phyloP scores from a whole-genome alignment of 257 asterid genomes.

The Capsicum chinense region DNA sequence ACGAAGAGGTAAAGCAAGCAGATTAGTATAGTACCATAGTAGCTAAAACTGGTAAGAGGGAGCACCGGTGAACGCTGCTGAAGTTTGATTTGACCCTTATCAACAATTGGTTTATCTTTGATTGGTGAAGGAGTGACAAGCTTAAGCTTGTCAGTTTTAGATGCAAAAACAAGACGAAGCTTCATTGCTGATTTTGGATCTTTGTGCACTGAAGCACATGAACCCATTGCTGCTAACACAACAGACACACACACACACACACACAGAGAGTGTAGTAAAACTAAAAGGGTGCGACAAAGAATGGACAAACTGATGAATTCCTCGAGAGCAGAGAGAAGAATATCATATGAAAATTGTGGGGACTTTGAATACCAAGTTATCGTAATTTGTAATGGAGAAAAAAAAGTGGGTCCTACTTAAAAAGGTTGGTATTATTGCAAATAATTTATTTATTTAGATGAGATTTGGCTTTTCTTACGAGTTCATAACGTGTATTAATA shows the following conservation, averaged over 20 bases:
- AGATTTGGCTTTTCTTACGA: background rate
- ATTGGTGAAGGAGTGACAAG: conserved; percentile 58
- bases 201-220: conserved; percentile 47
- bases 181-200: conserved; percentile 49
- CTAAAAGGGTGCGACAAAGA: background rate
- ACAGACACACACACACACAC: no score
- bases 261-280: conserved; percentile 6
- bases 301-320: conserved; percentile 7
- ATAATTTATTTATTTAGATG: background rate
- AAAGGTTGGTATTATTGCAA: conserved; percentile 15
- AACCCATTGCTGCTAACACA: conserved; percentile 45
- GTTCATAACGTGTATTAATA: background rate
- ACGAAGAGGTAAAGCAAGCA: background rate
- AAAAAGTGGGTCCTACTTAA: conserved; percentile 18
- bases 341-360: conserved; percentile 29
- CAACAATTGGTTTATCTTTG: conserved; percentile 42
- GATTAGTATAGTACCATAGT: conserved; percentile 36
- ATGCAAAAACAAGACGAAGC: conserved; percentile 48
- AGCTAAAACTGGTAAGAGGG: conserved; percentile 27
- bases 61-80: conserved; percentile 43
- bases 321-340: background rate
- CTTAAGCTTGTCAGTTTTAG: conserved; percentile 49
- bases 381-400: conserved; percentile 23
- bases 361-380: conserved; percentile 40
- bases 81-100: conserved; percentile 38